Base-by-base conservation (phyloP, 768 basidiomycete species). In the Panus rudis region DNA sequence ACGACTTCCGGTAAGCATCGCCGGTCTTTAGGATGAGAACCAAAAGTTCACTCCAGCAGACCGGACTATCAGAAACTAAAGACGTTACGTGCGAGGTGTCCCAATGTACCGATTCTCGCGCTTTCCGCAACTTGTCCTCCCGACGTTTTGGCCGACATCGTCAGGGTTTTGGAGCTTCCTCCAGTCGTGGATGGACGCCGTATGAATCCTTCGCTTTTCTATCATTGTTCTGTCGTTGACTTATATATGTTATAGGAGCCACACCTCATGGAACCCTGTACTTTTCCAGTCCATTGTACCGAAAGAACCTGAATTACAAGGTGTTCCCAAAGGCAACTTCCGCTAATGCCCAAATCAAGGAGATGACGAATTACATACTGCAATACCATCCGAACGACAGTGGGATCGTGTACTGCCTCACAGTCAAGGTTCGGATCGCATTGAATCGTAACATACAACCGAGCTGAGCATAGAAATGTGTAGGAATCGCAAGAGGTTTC, bases 371-470 rank as follows among this genome's bases (percentile, higher is more conserved):
- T 8, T 93, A 81, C 53, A 93, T 97, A 42, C 61, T 84, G 12
- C 60, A 75, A 21, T 58, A 82, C 16, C 87, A 94, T 61, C 62
- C 63, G 20, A 66, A 78, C 25, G 70, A 92, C 12, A 81, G 75
- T 16, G 94, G 94, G 1, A 97, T 98, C 43, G 71, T 97, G 2
- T 98, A 97, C 61, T 93, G 91, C 54, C 71, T 90, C 35, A 78
- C 75, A 26, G 82, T 79, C 52, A 89, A 85, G 72, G 90, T 84
- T 34, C 19, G 48, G 44, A 23, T 3, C n/a, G n/a, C n/a, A n/a
- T n/a, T n/a, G n/a, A n/a, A n/a, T n/a, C n/a, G n/a, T n/a, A n/a
- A n/a, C n/a, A n/a, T n/a, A n/a, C n/a, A n/a, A n/a, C n/a, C n/a
- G n/a, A n/a, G n/a, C n/a, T n/a, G n/a, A n/a, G n/a, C n/a, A n/a